Base-by-base conservation (phyloP, 768 basidiomycete species). In the Tylopilus balloui region DNA sequence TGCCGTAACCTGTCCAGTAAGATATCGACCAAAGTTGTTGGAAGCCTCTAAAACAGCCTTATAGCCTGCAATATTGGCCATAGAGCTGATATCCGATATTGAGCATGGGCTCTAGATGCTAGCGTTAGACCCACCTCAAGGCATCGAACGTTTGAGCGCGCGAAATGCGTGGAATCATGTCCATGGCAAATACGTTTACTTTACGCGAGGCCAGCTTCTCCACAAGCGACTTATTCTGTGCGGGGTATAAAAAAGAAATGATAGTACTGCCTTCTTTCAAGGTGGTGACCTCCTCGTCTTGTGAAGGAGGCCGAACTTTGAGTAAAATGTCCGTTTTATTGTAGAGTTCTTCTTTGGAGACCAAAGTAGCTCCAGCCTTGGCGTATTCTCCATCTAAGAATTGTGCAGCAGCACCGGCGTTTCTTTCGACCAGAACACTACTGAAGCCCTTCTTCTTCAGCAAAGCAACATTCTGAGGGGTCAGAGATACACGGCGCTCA, bases 41-140 rank as follows among this genome's bases (percentile, higher is more conserved):
- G 89, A 88, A 25, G 91, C 91, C 66, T 93, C 91, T 62, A 93
- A 67, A 40, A 93, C 89, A 34, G 91, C 91, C 66, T 93, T 91
- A 67, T 93, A 93, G 12, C 91, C 91, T n/a, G 89, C 80, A 35
- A 91, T 92, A 62, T 92, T 93, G n/a, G 86, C 84, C 91, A 93
- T 93, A 21, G 89, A 92, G 60, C 91, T 91, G 29, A 27, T 32
- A 24, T 27, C 24, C 32, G 14, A 25, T 13, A 34, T 45, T 42
- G 27, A 29, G 6, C 40, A 38, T n/a, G 47, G 25, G 53, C 35
- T 42, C 41, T 45, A 27, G 12, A 15, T 13, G 43, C 10, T 25
- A 23, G 52, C 28, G 47, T 14, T 21, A 54, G 38, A 47, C 66
- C 54, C 46, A 86, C 88, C 88, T 91, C 58, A 93, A 71, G 31